Percentiles rank a stretch among this genome's conserved stretches.
Evolutionary conservation across 1,139 yeast species (phyloP).

Genomic region (Taphrina wiesneri): DNA sequence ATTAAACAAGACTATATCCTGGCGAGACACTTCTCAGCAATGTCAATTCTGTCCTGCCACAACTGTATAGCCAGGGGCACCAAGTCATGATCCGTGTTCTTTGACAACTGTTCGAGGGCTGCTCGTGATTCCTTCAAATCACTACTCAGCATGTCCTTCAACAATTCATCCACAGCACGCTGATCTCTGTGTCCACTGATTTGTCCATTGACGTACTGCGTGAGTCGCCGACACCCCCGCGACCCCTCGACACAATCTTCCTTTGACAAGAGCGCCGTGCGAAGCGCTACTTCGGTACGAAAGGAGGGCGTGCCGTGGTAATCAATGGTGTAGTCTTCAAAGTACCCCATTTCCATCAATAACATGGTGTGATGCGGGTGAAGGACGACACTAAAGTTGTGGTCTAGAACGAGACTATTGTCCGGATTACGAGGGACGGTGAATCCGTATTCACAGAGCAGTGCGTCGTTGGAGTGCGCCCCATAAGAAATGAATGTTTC

Average conservation of each 20-base stretch:
- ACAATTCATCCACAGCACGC: slow-evolving; percentile 56
- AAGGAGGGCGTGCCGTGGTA: slow-evolving; percentile 25
- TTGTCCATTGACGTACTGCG: slow-evolving; percentile 26
- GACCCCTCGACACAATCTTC: slow-evolving; percentile 6
- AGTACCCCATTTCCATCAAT: slow-evolving; percentile 19
- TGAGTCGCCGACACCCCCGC: slow-evolving; percentile 6
- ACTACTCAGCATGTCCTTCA: neutral
- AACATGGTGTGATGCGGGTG: neutral
- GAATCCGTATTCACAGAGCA: slow-evolving; percentile 35
- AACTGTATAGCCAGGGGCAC: neutral
- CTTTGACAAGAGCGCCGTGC: slow-evolving; percentile 1
- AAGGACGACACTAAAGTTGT: neutral
- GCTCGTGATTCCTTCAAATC: neutral
- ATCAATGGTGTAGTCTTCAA: slow-evolving; percentile 31
- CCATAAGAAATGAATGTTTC: slow-evolving; percentile 34
- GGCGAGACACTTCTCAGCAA: neutral
- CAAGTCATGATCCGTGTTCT: neutral
- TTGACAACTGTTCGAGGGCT: neutral
- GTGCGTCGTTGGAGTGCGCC: slow-evolving; percentile 30
- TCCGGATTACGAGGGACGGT: slow-evolving; percentile 14
- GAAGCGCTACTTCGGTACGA: slow-evolving; percentile 32
- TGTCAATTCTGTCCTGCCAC: slow-evolving; percentile 5
- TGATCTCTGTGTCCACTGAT: slow-evolving; percentile 12
- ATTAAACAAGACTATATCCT: neutral
- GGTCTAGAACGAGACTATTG: slow-evolving; percentile 18